Base-by-base conservation (phyloP, 2,329 filamentous ascomycete genomes). In the Cladosporium sp. region DNA sequence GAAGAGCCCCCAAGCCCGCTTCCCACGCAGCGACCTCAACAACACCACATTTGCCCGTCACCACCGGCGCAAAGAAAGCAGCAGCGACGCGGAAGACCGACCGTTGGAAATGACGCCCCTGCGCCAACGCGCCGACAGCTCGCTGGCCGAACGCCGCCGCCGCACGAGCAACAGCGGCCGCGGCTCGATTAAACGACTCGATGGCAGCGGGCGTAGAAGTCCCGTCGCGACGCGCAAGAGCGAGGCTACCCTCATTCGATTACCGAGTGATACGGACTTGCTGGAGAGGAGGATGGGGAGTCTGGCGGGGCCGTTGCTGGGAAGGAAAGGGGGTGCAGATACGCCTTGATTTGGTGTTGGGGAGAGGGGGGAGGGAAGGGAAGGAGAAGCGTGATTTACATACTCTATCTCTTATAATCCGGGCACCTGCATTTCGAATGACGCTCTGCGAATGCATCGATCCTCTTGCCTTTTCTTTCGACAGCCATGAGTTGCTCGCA, bases 81-180 rank as follows among this genome's bases (percentile, higher is more conserved):
- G 34, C 22, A 44, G 40, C 30, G 88, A 83, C 0, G 89, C 93
- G 29, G 90, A 96, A 56, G 90, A 95, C 47, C 72, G 76, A 17
- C 88, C 89, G 3, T 68, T 96, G 8, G 91, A 96, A 69, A 96
- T 96, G 74, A 50, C 44, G 17, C 44, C 40, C 5, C 43, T 54
- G 40, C 44, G 36, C 11, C 40, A 44, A 9, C 48, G 41, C 20
- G 37, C n/a, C 7, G 44, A 37, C 24, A 49, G 30, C 17, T 48
- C 32, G 8, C 18, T 24, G 18, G 50, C 38, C 27, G 55, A 32
- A 45, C 36, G 19, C 18, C 55, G 55, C 39, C 51, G 58, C 5
- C 61, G 62, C 29, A 63, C 61, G 45, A 52, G 57, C 38, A 39
- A 18, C 27, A 22, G 27, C 44, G 50, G 41, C 44, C 52, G 27